These are phyloP conservation scores for Synura sp. DNA, from an alignment of 352 stramenopile genomes.

Conservation along the genomic window DNA sequence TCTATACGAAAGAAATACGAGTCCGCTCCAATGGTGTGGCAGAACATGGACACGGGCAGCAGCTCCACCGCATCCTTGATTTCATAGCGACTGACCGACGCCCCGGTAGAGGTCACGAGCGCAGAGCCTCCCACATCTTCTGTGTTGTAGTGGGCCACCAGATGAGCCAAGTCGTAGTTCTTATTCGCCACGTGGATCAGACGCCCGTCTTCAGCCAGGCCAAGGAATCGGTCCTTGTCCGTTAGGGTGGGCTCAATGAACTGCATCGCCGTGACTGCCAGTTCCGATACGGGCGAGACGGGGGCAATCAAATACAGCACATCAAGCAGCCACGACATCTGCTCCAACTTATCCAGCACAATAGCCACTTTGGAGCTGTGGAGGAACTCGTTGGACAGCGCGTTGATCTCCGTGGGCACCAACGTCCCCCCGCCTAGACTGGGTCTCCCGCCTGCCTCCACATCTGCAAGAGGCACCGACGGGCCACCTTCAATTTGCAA, in stretches of 20 bases:
- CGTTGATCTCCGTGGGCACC: no score
- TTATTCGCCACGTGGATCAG: background rate
- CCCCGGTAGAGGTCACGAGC: no score
- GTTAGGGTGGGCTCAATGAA: constrained; percentile 21
- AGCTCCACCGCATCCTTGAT: background rate
- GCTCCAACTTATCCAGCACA: background rate
- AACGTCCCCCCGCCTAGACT: no score
- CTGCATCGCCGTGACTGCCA: constrained; percentile 39
- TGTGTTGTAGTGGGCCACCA: no score
- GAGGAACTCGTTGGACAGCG: no score
- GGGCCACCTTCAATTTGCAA: no score
- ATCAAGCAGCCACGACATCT: background rate
- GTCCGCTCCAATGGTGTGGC: background rate
- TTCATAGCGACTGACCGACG: background rate
- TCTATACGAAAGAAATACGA: background rate
- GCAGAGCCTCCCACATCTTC: no score
- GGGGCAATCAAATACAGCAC: constrained; percentile 14
- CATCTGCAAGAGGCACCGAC: no score
- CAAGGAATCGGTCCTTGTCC: background rate
- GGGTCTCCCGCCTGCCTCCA: no score
- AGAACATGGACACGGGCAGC: background rate
- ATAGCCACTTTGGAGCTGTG: no score
- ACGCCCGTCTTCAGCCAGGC: background rate
- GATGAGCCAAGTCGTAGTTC: background rate
- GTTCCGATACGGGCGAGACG: background rate